Evolutionary conservation across 306 rosid genomes (phyloP).

Genomic region (Carpinus viminea): DNA sequence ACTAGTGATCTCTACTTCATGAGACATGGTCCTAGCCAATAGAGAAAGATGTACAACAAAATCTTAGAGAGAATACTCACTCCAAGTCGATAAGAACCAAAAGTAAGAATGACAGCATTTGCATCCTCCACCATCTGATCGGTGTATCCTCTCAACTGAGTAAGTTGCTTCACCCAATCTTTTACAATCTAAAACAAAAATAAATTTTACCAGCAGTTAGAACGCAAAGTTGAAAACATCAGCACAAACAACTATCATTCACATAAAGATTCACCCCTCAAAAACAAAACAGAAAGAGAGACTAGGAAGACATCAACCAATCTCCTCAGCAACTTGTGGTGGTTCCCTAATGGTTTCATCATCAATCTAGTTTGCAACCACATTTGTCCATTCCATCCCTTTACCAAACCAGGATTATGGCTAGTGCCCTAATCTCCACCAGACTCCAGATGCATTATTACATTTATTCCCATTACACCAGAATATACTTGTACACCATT

Average conservation of each 20-base stretch:
- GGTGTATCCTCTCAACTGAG: conserved; percentile 72
- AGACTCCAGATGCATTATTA: background rate
- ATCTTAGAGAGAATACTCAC: conserved; percentile 45
- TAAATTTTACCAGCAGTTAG: background rate
- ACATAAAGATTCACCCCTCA: no score
- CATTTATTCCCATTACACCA: background rate
- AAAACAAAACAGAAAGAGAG: no score
- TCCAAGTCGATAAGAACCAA: conserved; percentile 72
- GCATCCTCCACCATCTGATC: conserved; percentile 97
- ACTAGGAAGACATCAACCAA: no score
- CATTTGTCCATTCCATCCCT: background rate
- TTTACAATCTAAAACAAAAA: conserved; percentile 60
- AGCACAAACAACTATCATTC: no score
- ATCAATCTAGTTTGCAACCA: background rate
- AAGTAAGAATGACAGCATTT: conserved; percentile 64
- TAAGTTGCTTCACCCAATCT: conserved; percentile 82
- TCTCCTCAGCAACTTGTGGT: no score
- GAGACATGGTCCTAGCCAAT: background rate
- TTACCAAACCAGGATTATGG: background rate
- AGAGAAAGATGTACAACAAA: background rate
- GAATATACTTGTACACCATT: background rate
- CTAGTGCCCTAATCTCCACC: background rate
- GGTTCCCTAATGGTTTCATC: background rate
- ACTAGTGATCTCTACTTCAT: no score
- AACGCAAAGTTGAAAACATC: background rate